Conservation (phyloP, 2,329 filamentous ascomycete species). For the Elsinoe perseae region DNA sequence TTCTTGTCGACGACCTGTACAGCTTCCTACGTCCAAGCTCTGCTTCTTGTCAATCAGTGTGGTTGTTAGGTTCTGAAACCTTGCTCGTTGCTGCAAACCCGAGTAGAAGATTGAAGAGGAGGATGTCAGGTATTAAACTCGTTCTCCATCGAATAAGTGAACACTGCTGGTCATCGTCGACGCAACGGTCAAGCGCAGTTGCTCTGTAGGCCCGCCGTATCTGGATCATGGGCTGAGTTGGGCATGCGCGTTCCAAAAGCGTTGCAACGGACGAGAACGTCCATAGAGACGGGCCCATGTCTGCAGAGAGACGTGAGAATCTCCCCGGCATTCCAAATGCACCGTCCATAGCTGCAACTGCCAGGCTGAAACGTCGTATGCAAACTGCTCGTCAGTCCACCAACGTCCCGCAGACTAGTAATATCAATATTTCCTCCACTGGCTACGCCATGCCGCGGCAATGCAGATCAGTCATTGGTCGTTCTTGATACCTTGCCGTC, state of each 20-base stretch:
- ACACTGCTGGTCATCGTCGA: constrained; percentile 9
- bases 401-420: constrained; percentile 14
- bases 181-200: constrained; percentile 8
- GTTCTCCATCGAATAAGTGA: not conserved
- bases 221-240: constrained; percentile 16
- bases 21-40: not conserved
- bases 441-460: not conserved
- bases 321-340: constrained; percentile 15
- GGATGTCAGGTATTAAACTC: constrained; percentile 13
- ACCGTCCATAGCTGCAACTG: constrained; percentile 14
- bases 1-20: not conserved
- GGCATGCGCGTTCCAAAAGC: constrained; percentile 10
- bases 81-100: constrained; percentile 11
- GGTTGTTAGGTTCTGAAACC: constrained; percentile 8
- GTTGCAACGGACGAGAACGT: constrained; percentile 9
- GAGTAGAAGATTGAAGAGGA: not conserved
- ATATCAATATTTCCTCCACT: constrained; percentile 12
- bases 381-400: constrained; percentile 8
- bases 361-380: constrained; percentile 12
- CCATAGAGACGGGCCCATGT: not conserved
- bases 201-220: constrained; percentile 14
- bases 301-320: not conserved
- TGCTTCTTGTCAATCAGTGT: not conserved
- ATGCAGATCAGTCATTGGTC: constrained; percentile 4
- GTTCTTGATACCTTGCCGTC: not conserved